Evolutionary conservation across 2,329 filamentous ascomycete species (phyloP), one percentile per base, ranked within the genome.

Genomic region (Epichloe elymi): DNA sequence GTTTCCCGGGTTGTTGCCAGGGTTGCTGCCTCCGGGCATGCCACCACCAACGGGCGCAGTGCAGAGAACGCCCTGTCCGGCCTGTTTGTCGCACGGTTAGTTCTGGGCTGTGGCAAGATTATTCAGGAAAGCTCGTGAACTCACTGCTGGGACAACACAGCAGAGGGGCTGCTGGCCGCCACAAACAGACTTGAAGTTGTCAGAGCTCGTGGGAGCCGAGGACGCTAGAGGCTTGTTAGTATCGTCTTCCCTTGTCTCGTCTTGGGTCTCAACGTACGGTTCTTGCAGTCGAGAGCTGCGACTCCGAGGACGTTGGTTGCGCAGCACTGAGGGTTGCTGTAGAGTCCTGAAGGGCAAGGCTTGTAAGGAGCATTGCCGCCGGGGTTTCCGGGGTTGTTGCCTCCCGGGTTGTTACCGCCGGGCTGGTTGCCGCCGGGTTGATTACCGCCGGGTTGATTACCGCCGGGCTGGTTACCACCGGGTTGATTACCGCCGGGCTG

Each of bases 261-360:
- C n/a, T 36, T n/a, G 23, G 17, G 17, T n/a, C 7, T 17, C 12
- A 15, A 53, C 54, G 48, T 49, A 56, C 54, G 55, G 14, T 12
- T 41, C 6, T 48, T 8, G 49, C 55, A 57, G 46, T 50, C 52
- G 10, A 57, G 47, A 38, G 37, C 37, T 11, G 51, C 33, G 8
- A 57, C 20, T 12, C 55, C 55, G 3, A 57, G 52, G 33, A 56
- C n/a, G 12, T 46, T n/a, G n/a, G 45, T 30, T 19, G 12, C 11
- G 46, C 55, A 57, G 45, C 55, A 57, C 36, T 54, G 52, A 11
- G 52, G 37, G 44, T 49, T 52, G 51, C 46, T 46, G 43, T 52
- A 51, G 3, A 57, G 52, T 38, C 46, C 39, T 30, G 42, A 30
- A 41, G 51, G 43, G 35, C 51, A 53, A 7, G 44, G 39, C 30